Percentiles rank a stretch among this genome's conserved stretches.
phyloP scores from a whole-genome alignment of 2,329 filamentous ascomycete species.

The Ophiosphaerella narmari region DNA sequence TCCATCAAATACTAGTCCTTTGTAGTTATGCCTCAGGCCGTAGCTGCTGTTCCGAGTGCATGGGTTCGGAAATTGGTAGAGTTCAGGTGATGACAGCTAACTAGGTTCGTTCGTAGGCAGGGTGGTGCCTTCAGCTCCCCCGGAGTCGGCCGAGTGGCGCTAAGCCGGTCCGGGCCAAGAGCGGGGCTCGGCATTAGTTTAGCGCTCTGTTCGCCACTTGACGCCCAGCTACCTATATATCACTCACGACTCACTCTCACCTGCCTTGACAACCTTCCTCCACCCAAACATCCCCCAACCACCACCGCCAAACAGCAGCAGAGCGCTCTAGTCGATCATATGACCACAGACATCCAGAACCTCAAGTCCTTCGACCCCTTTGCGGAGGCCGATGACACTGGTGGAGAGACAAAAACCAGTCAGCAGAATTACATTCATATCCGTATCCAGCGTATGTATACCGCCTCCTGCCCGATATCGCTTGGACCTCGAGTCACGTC shows the following conservation, averaged over 20 bases:
- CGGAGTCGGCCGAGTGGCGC: conserved; percentile 1
- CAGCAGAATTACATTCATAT: conserved; percentile 99
- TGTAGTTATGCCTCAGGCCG: too few relatives aligned
- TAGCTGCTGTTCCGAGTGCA: too few relatives aligned
- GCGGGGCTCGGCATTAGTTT: conserved; percentile 1
- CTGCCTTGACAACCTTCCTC: conserved; percentile 4
- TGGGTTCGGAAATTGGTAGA: too few relatives aligned
- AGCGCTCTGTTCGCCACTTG: conserved; percentile 5
- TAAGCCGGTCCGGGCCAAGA: conserved; percentile 1
- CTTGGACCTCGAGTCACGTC: too few relatives aligned
- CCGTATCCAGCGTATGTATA: conserved; percentile 86
- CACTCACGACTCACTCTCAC: conserved; percentile 5
- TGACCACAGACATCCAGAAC: conserved; percentile 53
- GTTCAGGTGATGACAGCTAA: too few relatives aligned
- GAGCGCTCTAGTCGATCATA: conserved; percentile 39
- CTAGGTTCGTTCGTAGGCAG: too few relatives aligned
- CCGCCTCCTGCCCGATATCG: conserved; percentile 45
- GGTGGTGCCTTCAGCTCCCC: background rate
- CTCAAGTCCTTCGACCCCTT: conserved; percentile 76
- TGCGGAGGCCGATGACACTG: conserved; percentile 99
- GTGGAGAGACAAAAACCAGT: conserved; percentile 84
- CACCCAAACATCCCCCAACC: conserved; percentile 3
- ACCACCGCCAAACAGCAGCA: conserved; percentile 24
- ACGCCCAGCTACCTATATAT: background rate
- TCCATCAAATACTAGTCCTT: too few relatives aligned